phyloP scores from a whole-genome alignment of 345 rosid genomes.

The Draba incana region DNA sequence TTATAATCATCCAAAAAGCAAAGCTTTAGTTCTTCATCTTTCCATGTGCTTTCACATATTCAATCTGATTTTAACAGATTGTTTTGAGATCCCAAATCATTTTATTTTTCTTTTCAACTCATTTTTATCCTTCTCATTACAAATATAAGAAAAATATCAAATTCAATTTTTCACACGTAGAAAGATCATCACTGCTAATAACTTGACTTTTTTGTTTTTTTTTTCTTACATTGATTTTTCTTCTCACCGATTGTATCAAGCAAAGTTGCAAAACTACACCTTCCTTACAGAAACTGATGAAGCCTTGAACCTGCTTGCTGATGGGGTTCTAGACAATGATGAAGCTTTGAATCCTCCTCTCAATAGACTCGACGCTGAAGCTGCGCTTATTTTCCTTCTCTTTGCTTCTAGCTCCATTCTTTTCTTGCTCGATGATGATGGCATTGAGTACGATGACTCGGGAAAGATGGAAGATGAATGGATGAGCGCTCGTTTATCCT shows the following conservation, averaged over 20 bases:
- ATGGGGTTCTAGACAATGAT: conserved; percentile 52
- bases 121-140: neutral
- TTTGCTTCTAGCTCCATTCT: conserved; percentile 71
- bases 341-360: conserved; percentile 72
- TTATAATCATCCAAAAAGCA: neutral
- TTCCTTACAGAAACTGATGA: conserved; percentile 41
- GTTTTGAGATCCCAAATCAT: neutral
- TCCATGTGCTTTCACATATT: conserved; percentile 18
- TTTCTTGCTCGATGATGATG: conserved; percentile 52
- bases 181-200: conserved; percentile 8
- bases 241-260: conserved; percentile 1
- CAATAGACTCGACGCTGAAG: conserved; percentile 63
- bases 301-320: conserved; percentile 43
- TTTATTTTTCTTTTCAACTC: neutral
- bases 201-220: neutral
- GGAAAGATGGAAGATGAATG: conserved; percentile 75
- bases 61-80: neutral
- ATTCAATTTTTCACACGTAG: neutral
- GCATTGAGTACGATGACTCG: conserved; percentile 45
- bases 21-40: conserved; percentile 9
- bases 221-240: conserved; percentile 1
- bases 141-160: neutral
- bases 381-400: conserved; percentile 76
- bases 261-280: conserved; percentile 33
- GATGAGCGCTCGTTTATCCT: conserved; percentile 75